Evolutionary conservation across 1,284 basidiomycete species (phyloP).

Genomic region (Prillingera fragicola): DNA sequence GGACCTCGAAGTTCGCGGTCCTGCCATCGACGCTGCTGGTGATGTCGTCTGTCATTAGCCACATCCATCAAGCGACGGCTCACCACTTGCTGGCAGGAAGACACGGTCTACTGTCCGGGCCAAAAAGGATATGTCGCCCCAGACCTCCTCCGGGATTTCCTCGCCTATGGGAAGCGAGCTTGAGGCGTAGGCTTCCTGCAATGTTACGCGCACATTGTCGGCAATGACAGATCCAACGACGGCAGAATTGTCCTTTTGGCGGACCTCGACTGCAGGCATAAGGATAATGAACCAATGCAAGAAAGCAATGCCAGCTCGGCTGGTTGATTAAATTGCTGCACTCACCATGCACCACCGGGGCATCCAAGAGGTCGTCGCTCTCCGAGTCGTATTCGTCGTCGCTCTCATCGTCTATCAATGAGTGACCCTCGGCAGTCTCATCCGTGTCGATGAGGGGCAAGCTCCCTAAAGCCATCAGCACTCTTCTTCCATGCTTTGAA

Average conservation of each 20-base stretch:
- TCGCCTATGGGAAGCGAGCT: no score
- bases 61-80: slow-evolving; percentile 40
- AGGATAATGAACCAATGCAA: no score
- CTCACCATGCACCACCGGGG: slow-evolving; percentile 24
- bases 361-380: no score
- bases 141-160: slow-evolving; percentile 20
- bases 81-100: no score
- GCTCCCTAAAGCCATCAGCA: no score
- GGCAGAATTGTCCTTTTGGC: slow-evolving; percentile 66
- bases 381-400: slow-evolving; percentile 8
- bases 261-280: slow-evolving; percentile 67
- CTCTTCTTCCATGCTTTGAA: no score
- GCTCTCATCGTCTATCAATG: neutral
- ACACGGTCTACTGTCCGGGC: slow-evolving; percentile 70
- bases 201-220: no score
- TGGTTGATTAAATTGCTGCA: no score
- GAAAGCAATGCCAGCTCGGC: no score
- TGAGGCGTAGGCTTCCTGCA: slow-evolving; percentile 3
- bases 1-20: slow-evolving; percentile 58
- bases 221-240: slow-evolving; percentile 22
- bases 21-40: neutral
- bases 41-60: neutral
- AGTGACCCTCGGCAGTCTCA: no score
- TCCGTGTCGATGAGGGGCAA: no score
- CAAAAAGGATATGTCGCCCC: slow-evolving; percentile 58